These are phyloP conservation scores for Melastoma malabathricum DNA, from an alignment of 345 rosid genomes.

Conservation along the genomic window DNA sequence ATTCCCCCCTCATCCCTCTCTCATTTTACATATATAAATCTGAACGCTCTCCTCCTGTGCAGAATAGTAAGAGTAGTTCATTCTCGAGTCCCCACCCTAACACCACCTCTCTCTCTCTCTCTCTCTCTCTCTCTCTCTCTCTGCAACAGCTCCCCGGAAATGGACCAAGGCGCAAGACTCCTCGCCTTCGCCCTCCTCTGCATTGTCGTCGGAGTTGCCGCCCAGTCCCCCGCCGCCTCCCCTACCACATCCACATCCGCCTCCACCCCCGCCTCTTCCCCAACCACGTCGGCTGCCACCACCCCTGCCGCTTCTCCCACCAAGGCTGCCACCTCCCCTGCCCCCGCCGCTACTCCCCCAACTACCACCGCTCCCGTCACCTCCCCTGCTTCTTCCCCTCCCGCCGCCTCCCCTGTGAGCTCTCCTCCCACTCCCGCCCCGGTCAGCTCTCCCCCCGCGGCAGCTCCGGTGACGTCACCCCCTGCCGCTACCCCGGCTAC, in stretches of 20 bases:
- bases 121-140: conserved; percentile 5
- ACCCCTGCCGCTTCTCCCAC: conserved; percentile 8
- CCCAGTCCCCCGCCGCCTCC: conserved; percentile 51
- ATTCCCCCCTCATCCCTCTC: too few relatives aligned
- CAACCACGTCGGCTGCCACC: conserved; percentile 6
- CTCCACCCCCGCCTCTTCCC: conserved; percentile 6
- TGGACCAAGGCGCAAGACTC: conserved; percentile 21
- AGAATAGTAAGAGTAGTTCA: too few relatives aligned
- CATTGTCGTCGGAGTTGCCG: conserved; percentile 44
- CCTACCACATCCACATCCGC: conserved; percentile 27
- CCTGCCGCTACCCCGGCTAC: conserved; percentile 15
- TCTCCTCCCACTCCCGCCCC: conserved; percentile 20
- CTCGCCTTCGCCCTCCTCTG: conserved; percentile 31
- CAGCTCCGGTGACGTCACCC: conserved; percentile 17
- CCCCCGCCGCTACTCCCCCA: conserved; percentile 11
- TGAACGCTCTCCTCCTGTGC: background rate
- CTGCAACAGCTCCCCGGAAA: conserved; percentile 7
- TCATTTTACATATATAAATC: too few relatives aligned
- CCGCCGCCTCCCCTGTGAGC: conserved; percentile 17
- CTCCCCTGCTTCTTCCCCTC: conserved; percentile 16
- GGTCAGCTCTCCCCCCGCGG: conserved; percentile 12
- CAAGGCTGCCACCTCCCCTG: conserved; percentile 21
- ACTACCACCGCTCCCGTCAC: conserved; percentile 12
- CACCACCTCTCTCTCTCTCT: conserved; percentile 2
- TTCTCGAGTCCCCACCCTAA: background rate